Base-by-base conservation (phyloP, 768 basidiomycete species). In the Termitomyces sp. region DNA sequence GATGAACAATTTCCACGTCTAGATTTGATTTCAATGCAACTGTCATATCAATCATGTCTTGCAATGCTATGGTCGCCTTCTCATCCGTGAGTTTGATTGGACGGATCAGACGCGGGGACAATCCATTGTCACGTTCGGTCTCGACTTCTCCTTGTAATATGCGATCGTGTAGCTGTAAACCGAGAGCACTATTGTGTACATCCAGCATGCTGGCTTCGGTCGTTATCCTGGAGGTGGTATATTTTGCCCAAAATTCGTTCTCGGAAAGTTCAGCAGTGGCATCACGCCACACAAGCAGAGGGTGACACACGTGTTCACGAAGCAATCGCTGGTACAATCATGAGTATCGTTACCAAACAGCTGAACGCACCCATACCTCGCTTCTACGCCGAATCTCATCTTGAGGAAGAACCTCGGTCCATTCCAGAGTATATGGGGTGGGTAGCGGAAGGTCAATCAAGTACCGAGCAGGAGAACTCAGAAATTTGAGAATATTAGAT, bases 401-500 rank as follows among this genome's bases (percentile, higher is more conserved):
- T 57, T 85, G 78, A 56, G 90, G 84, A 32, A 94, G 71, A 7
- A 78, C 83, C 5, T 84, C 73, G 47, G 81, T 78, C 94, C 94
- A 95, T 33, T 74, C 76, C 41, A 84, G 76, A n/a, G 75, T 73
- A 61, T 88, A 91, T 1, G 89, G 83, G 47, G 81, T 80, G 44
- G 78, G 69, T 33, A 81, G 70, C 3, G 66, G 64, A 60, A 72
- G 78, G 23, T 80, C 76, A 7, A 66, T 68, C 16, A 97, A 70
- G 61, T 92, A 94, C 35, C 70, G 67, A 9, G 77, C 75, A 1
- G 94, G 91, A 47, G 77, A 73, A 49, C 85, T 83, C 50, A 94
- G 69, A 68, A 97, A 97, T 51, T 79, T 81, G 54, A 96, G 74
- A 39, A 90, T 77, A 72, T 95, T 97, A 70, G 86, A 89, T 1